Evolutionary conservation across 345 rosid species (phyloP), one percentile per base, ranked within the genome.

Genomic region (Mercurialis annua): DNA sequence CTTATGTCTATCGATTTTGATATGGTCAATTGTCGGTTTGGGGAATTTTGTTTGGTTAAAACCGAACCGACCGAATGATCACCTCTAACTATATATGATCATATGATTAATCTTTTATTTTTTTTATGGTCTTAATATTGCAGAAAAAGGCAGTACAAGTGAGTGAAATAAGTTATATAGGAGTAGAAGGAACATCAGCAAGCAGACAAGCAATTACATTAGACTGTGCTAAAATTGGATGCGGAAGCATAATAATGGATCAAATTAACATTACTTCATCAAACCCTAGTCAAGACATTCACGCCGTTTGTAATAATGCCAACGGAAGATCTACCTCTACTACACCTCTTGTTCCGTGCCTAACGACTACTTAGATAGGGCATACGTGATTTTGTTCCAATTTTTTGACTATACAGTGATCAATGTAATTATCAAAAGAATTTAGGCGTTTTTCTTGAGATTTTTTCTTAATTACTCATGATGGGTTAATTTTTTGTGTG

Each of bases 181-280:
- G 40, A 54, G 26, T 80, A 16, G 38, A 21, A 0, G 84, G 84
- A 62, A 80, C 79, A 11, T 67, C 64, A 1, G 29, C 69, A 6
- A 55, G 30, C 1, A 60, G 57, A 18, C 20, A 70, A 44, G 81
- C 82, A 33, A 65, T 80, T 20, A 62, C 53, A 15, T 54, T 82
- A 36, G 75, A 68, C 36, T 82, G 81, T 61, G 53, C 56, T 16
- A 7, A 17, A 0, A 18, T 10, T 14, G 83, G 81, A 38, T 80
- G 86, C 70, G 11, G 7, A 0, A 51, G 51, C 16, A 76, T 78
- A 30, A 21, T 1, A 16, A 31, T 76, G 70, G 54, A 64, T 17
- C 10, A 62, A 33, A 26, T 77, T 10, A 44, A 59, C 18, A 52
- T 74, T 23, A 57, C 70, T 23, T 69, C 77, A n/a, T 55, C 75